Conservation (phyloP, 495 filamentous ascomycete species). For the Thozetella sp. region DNA sequence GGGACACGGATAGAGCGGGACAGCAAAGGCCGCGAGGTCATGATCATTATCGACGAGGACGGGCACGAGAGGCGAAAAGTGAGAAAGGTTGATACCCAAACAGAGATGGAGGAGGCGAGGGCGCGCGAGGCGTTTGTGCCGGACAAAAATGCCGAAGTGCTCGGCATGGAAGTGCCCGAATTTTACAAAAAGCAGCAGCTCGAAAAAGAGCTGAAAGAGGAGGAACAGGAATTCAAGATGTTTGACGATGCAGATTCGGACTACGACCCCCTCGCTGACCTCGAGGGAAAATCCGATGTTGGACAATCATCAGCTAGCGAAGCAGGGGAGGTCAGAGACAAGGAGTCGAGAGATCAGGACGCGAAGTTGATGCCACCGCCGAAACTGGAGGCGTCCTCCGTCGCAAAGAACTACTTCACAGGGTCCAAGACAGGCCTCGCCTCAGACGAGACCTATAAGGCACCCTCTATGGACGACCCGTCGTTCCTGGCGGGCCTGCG, state of each 20-base stretch:
- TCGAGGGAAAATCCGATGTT: constrained; percentile 56
- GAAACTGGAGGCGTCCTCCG: constrained; percentile 26
- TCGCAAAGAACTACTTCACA: constrained; percentile 61
- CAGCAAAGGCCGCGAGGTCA: constrained; percentile 74
- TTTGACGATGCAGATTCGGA: constrained; percentile 86
- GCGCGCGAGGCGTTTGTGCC: constrained; percentile 60
- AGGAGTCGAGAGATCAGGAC: constrained; percentile 9
- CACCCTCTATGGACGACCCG: constrained; percentile 68
- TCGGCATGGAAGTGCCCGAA: constrained; percentile 81
- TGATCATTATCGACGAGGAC: constrained; percentile 83
- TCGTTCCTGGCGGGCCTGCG: constrained; percentile 81
- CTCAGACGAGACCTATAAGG: constrained; percentile 45
- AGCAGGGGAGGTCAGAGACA: constrained; percentile 18
- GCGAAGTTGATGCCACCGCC: constrained; percentile 39
- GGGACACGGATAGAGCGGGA: constrained; percentile 75
- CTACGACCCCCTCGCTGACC: constrained; percentile 82
- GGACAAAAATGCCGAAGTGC: constrained; percentile 63
- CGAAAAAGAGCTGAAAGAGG: constrained; percentile 48
- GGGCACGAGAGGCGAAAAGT: constrained; percentile 89
- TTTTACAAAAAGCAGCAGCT: constrained; percentile 43
- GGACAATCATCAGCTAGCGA: constrained; percentile 39
- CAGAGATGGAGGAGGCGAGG: constrained; percentile 36
- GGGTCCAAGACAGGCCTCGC: constrained; percentile 45
- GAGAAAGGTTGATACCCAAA: constrained; percentile 47
- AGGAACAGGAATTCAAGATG: constrained; percentile 70